Base-by-base conservation (phyloP, 78 protist genomes). In the Dictyostelium citrinum region DNA sequence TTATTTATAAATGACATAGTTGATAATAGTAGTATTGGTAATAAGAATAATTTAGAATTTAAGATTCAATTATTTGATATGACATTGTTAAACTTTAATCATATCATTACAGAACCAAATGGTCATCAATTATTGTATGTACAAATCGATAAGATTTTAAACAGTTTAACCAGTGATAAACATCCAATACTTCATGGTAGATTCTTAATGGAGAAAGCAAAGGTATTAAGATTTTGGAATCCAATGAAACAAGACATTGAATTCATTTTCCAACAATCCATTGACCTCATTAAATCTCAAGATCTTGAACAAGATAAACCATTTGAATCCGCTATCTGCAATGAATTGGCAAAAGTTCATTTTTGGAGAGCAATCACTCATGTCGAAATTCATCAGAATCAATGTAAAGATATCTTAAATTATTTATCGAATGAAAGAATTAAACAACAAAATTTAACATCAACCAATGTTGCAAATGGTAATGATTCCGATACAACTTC, bases 301-400 rank as follows among this genome's bases (percentile, higher is more conserved):
- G 27, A 41, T 6, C 51, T 61, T 5, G 41, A 11, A 12, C 11
- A 11, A 49, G 85, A 78, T 46, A 27, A 41, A n/a, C 64, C 43
- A 17, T 27, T 76, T 11, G 37, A 22, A 31, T 67, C 37, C 12
- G 93, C 93, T 16, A 58, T 88, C 16, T 81, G 9, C 7, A 68
- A 88, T 41, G 93, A 88, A 27, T 31, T 88, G 84, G 93, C 93
- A 12, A 88, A 88, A 46, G 39, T 58, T 22, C 46, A 76, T 22
- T 88, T 78, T 31, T 88, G 93, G 93, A 64, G 43, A 67, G 84
- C 93, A 9, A 78, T 88, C 35, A 79, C 77, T 2, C 51, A 12
- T 39, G 58, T 88, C 6, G 93, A 88, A 31, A 14, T 71, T 10
- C 61, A 88, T 29, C 93, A 88, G 27, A 72, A 51, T 49, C 60